Conservation (phyloP, 768 basidiomycete species). For the Russula sp. region DNA sequence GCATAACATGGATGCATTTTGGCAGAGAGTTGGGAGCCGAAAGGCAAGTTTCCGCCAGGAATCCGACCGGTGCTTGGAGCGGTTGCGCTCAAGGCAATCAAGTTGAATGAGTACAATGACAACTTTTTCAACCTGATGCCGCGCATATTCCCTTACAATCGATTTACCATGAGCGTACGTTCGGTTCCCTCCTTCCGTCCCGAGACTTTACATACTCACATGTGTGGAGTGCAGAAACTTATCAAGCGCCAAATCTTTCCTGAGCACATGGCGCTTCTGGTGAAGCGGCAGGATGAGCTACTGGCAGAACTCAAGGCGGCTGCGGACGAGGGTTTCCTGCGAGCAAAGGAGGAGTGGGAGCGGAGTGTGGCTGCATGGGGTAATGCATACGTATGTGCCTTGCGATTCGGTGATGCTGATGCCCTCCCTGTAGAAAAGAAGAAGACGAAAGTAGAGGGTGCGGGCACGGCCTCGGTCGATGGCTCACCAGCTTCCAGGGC, state of each 20-base stretch:
- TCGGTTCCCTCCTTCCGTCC: background rate
- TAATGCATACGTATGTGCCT: constrained; percentile 24
- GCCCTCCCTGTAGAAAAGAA: constrained; percentile 39
- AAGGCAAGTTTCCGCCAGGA: constrained; percentile 83
- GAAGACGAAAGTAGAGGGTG: constrained; percentile 31
- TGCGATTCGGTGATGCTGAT: background rate
- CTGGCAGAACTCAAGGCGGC: constrained; percentile 55
- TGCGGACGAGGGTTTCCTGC: constrained; percentile 59
- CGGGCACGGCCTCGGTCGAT: constrained; percentile 27
- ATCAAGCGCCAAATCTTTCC: constrained; percentile 84
- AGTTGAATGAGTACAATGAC: constrained; percentile 85
- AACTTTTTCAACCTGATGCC: constrained; percentile 90
- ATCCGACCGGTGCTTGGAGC: constrained; percentile 69
- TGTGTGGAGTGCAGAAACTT: constrained; percentile 58
- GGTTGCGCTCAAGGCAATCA: constrained; percentile 72
- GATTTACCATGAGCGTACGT: constrained; percentile 85
- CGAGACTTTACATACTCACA: background rate
- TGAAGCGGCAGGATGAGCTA: constrained; percentile 61
- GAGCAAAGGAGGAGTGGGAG: constrained; percentile 75
- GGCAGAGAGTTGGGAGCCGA: constrained; percentile 69
- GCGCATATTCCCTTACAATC: constrained; percentile 86
- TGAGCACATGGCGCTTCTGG: constrained; percentile 63
- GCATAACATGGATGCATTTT: background rate
- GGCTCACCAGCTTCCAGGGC: constrained; percentile 29
- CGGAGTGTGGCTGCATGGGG: constrained; percentile 65